Conservation (phyloP, 345 rosid genomes). For the Euphorbia tirucalli region DNA sequence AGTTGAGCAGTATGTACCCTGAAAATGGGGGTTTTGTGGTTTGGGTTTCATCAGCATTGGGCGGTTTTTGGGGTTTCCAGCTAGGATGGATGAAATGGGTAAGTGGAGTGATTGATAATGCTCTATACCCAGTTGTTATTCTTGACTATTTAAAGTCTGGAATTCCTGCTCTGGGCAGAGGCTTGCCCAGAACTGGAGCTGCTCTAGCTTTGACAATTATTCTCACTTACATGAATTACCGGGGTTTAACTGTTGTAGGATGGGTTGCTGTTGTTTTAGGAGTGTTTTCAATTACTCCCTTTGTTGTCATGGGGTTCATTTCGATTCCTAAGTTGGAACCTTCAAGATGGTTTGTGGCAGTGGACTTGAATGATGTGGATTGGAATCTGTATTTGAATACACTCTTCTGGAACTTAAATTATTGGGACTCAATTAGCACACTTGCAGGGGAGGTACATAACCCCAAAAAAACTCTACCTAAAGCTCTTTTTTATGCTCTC, state of each 20-base stretch:
- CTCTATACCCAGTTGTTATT: constrained; percentile 66
- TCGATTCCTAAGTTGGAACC: constrained; percentile 61
- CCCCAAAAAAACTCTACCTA: constrained; percentile 65
- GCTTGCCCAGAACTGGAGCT: constrained; percentile 47
- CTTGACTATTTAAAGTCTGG: constrained; percentile 67
- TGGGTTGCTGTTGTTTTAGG: constrained; percentile 67
- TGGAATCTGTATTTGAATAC: constrained; percentile 71
- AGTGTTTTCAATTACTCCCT: constrained; percentile 63
- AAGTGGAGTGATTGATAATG: constrained; percentile 76
- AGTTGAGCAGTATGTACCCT: constrained; percentile 83
- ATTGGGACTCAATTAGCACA: constrained; percentile 79
- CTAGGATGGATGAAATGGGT: constrained; percentile 92
- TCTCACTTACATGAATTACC: constrained; percentile 60
- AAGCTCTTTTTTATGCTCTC: constrained; percentile 59
- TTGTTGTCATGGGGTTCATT: constrained; percentile 60
- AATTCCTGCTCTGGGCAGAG: constrained; percentile 52
- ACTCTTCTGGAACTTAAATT: constrained; percentile 75
- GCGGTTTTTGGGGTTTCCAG: constrained; percentile 78
- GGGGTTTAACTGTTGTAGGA: constrained; percentile 72
- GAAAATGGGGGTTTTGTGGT: constrained; percentile 86
- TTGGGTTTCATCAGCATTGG: constrained; percentile 72
- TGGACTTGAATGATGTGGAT: constrained; percentile 44
- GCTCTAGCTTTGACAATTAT: constrained; percentile 47
- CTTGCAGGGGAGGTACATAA: constrained; percentile 69
- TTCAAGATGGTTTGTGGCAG: constrained; percentile 65